A percentile compares a stretch with the other conserved stretches of the same genome.
Conservation (phyloP, 73 alveolate genomes). For the Paramecium sexaurelia region DNA sequence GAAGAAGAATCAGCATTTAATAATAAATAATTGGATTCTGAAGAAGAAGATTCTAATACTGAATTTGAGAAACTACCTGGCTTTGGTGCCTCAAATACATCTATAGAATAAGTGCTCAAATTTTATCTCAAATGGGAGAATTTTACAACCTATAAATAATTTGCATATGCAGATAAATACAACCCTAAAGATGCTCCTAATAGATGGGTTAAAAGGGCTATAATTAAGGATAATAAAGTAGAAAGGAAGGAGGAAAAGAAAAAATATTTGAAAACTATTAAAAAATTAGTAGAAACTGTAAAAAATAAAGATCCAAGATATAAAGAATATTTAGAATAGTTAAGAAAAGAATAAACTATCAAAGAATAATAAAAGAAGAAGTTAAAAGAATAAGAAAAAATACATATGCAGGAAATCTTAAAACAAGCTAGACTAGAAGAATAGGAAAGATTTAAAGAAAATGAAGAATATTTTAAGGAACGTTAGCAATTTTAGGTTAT, state of each 20-base stretch:
- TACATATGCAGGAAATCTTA: slow-evolving; percentile 67
- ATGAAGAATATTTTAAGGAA: slow-evolving; percentile 61
- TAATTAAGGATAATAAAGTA: slow-evolving; percentile 81
- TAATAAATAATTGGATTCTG: slow-evolving; percentile 65
- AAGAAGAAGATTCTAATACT: slow-evolving; percentile 76
- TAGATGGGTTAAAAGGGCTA: slow-evolving; percentile 80
- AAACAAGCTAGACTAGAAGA: slow-evolving; percentile 65
- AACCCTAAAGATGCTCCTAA: slow-evolving; percentile 86
- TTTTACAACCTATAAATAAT: slow-evolving; percentile 79
- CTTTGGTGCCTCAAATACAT: slow-evolving; percentile 46
- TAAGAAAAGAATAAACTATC: slow-evolving; percentile 55
- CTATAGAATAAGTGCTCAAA: slow-evolving; percentile 68
- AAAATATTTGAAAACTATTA: slow-evolving; percentile 74
- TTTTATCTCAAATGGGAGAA: slow-evolving; percentile 83
- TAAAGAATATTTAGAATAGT: slow-evolving; percentile 53
- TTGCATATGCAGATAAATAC: slow-evolving; percentile 85
- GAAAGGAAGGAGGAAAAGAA: slow-evolving; percentile 85
- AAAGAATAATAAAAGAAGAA: slow-evolving; percentile 63
- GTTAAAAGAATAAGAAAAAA: slow-evolving; percentile 62
- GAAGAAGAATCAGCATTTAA: slow-evolving; percentile 78
- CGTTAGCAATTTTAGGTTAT: slow-evolving; percentile 67
- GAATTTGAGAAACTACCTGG: slow-evolving; percentile 81
- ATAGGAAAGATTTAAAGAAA: slow-evolving; percentile 66
- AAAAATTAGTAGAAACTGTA: slow-evolving; percentile 76
- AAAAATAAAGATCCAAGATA: slow-evolving; percentile 83